Evolutionary conservation across 192 early-diverging fungal genomes (phyloP).

Genomic region (Phlyctochytrium arcticum): DNA sequence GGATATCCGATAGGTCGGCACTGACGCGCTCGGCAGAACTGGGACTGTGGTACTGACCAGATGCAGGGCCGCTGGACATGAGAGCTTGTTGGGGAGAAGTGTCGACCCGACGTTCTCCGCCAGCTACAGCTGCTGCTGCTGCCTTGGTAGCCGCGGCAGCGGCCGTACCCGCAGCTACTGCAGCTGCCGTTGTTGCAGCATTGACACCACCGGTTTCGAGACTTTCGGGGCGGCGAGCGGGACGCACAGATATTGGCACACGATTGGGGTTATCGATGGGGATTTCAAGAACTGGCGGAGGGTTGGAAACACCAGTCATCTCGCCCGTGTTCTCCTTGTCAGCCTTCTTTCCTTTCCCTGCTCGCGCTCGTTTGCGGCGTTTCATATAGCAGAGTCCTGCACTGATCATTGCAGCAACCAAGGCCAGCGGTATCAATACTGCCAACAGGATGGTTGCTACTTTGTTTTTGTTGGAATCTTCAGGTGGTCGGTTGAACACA

Average conservation of each 20-base stretch:
- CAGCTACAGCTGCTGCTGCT: background rate
- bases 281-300: background rate
- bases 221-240: conserved; percentile 12
- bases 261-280: background rate
- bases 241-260: conserved; percentile 3
- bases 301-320: background rate
- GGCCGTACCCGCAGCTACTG: background rate
- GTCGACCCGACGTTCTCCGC: background rate
- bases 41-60: no score
- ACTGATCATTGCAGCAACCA: background rate
- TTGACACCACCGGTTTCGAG: background rate
- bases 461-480: background rate
- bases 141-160: no score
- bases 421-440: conserved; percentile 8
- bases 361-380: background rate
- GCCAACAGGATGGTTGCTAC: conserved; percentile 6
- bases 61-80: no score
- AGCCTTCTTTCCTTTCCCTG: background rate
- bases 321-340: background rate
- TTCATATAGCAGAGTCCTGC: background rate
- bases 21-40: background rate
- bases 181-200: background rate
- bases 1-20: background rate
- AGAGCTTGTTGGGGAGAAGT: no score
- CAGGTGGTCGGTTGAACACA: background rate